Percentiles rank a stretch among this genome's conserved stretches.
phyloP scores from a whole-genome alignment of 2,329 filamentous ascomycete species.

The Epichloe gansuensis region DNA sequence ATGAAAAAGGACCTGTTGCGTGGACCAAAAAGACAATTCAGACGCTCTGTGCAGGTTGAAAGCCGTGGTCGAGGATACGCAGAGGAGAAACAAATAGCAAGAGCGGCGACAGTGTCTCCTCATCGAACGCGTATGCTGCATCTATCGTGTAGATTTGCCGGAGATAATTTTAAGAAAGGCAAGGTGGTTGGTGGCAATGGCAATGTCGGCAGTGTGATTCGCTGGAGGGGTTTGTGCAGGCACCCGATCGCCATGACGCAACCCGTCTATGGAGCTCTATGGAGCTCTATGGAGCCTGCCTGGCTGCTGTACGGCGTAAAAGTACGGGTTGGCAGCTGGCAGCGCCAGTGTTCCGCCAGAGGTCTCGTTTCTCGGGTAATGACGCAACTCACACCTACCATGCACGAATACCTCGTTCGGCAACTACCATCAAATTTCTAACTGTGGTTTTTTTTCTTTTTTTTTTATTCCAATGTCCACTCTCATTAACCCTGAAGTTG shows the following conservation, averaged over 20 bases:
- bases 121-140: background rate
- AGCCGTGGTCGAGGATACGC: background rate
- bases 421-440: background rate
- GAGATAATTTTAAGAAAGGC: background rate
- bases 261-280: conserved; percentile 3
- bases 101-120: background rate
- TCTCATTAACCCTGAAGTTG: background rate
- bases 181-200: too few species aligned
- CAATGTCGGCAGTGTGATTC: background rate
- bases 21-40: background rate
- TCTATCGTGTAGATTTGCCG: background rate
- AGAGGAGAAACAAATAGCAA: background rate
- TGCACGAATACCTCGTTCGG: too few species aligned
- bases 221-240: conserved; percentile 9
- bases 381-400: too few species aligned
- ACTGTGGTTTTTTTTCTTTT: background rate
- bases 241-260: conserved; percentile 22
- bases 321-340: background rate
- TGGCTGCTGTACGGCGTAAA: background rate
- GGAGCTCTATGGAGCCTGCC: background rate
- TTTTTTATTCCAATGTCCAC: background rate
- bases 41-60: background rate
- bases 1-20: background rate
- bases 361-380: too few species aligned
- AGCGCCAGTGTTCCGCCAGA: too few species aligned